These are phyloP conservation scores for Pleurotus eryngii DNA, from an alignment of 768 basidiomycete genomes.

Conservation along the genomic window DNA sequence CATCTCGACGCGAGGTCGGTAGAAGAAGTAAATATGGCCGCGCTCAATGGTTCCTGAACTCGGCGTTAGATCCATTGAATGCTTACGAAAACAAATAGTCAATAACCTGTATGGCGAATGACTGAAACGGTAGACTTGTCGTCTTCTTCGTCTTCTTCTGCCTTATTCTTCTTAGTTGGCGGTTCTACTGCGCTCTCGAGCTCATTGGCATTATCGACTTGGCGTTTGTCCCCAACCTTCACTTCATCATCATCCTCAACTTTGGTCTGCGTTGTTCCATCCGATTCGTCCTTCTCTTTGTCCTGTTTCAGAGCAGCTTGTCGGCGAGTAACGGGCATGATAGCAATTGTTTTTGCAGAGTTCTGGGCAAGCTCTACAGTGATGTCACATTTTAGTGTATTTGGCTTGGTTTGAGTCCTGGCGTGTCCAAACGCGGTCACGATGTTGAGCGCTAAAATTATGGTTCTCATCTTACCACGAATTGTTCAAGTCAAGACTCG, in stretches of 20 bases:
- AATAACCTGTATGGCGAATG: constrained; percentile 9
- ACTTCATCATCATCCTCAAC: constrained; percentile 3
- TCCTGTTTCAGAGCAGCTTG: constrained; percentile 16
- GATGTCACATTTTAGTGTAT: background rate
- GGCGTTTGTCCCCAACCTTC: constrained; percentile 13
- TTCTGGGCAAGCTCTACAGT: background rate
- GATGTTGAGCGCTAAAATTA: constrained; percentile 1
- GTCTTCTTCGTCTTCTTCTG: constrained; percentile 14
- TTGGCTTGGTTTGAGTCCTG: background rate
- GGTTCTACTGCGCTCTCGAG: constrained; percentile 15
- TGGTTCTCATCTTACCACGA: background rate
- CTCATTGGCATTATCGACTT: constrained; percentile 9
- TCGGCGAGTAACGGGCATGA: constrained; percentile 34
- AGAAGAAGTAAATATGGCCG: constrained; percentile 65
- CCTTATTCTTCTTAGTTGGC: constrained; percentile 23
- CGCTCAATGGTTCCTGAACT: constrained; percentile 51
- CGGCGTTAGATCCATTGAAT: background rate
- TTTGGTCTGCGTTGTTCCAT: background rate
- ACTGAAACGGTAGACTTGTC: background rate
- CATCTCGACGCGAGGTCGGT: constrained; percentile 52
- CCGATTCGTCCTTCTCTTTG: background rate
- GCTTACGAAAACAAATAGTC: background rate
- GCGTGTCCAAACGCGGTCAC: background rate
- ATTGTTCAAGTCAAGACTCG: background rate
- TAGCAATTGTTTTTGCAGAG: constrained; percentile 6